Conservation (phyloP, 1,284 basidiomycete species). For the Bjerkandera adusta region DNA sequence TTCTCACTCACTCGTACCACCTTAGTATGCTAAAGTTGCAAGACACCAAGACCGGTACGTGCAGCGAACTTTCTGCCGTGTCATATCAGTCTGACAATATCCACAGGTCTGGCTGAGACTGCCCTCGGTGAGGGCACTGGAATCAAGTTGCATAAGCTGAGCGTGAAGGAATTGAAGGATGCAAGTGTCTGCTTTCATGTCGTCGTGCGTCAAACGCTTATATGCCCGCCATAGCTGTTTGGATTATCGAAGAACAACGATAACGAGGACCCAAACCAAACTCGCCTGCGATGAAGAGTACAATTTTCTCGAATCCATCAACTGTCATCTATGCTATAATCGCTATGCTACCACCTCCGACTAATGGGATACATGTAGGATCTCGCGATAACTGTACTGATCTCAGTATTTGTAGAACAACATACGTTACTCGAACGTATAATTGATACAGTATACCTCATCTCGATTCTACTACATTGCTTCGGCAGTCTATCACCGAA, state of each 20-base stretch:
- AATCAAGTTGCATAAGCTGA: conserved; percentile 55
- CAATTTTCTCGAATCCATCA: too few relatives aligned
- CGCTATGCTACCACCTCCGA: too few relatives aligned
- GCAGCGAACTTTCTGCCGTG: neutral
- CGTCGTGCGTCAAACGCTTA: neutral
- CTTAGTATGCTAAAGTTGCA: conserved; percentile 60
- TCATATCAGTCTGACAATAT: neutral
- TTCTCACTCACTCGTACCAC: conserved; percentile 1
- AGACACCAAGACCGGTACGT: conserved; percentile 57
- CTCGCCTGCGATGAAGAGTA: too few relatives aligned
- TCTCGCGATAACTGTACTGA: too few relatives aligned
- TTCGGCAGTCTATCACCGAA: too few relatives aligned
- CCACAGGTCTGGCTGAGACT: conserved; percentile 55
- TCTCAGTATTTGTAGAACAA: too few relatives aligned
- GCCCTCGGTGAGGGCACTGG: conserved; percentile 65
- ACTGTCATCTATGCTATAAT: too few relatives aligned
- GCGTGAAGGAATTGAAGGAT: conserved; percentile 59
- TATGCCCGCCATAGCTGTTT: conserved; percentile 8
- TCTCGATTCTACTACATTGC: too few relatives aligned
- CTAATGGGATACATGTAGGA: too few relatives aligned
- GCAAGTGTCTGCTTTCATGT: neutral
- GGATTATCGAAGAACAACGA: conserved; percentile 15
- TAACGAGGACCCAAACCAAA: too few relatives aligned
- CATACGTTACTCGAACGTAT: too few relatives aligned
- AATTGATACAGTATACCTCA: too few relatives aligned